Conservation (phyloP, 2,329 filamentous ascomycete genomes). For the Raffaelea ambrosiae region DNA sequence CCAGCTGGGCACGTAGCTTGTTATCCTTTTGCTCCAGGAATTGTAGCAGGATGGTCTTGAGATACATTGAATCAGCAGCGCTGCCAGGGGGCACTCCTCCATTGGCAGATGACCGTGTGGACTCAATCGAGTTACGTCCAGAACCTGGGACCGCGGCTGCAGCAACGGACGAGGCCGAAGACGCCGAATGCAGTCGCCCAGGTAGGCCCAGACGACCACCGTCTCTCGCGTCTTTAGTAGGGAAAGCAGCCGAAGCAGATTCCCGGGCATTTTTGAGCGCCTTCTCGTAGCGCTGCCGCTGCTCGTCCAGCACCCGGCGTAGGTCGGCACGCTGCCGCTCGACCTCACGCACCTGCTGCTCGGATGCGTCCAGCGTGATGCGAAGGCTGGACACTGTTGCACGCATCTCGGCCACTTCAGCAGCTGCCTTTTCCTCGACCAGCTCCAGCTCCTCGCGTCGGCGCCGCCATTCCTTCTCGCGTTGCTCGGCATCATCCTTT, state of each 20-base stretch:
- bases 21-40: slow-evolving; percentile 76
- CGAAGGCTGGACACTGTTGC: slow-evolving; percentile 70
- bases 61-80: slow-evolving; percentile 49
- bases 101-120: slow-evolving; percentile 29
- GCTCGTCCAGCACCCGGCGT: slow-evolving; percentile 68
- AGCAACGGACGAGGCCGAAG: slow-evolving; percentile 12
- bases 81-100: slow-evolving; percentile 14
- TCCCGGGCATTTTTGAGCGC: slow-evolving; percentile 57
- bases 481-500: slow-evolving; percentile 66
- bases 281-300: slow-evolving; percentile 69
- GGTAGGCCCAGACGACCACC: too few species aligned
- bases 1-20: slow-evolving; percentile 64
- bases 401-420: slow-evolving; percentile 69
- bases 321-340: slow-evolving; percentile 76
- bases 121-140: slow-evolving; percentile 35
- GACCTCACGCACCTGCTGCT: slow-evolving; percentile 69
- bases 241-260: slow-evolving; percentile 26
- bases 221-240: too few species aligned
- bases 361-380: slow-evolving; percentile 76
- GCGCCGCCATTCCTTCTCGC: slow-evolving; percentile 65
- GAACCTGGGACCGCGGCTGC: slow-evolving; percentile 23
- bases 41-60: slow-evolving; percentile 74
- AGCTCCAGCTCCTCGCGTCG: slow-evolving; percentile 70
- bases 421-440: slow-evolving; percentile 56
- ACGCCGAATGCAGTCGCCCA: slow-evolving; percentile 4